Evolutionary conservation across 2,329 filamentous ascomycete genomes (phyloP), one percentile per base, ranked within the genome.

Genomic region (Aspergillus fijiensis): DNA sequence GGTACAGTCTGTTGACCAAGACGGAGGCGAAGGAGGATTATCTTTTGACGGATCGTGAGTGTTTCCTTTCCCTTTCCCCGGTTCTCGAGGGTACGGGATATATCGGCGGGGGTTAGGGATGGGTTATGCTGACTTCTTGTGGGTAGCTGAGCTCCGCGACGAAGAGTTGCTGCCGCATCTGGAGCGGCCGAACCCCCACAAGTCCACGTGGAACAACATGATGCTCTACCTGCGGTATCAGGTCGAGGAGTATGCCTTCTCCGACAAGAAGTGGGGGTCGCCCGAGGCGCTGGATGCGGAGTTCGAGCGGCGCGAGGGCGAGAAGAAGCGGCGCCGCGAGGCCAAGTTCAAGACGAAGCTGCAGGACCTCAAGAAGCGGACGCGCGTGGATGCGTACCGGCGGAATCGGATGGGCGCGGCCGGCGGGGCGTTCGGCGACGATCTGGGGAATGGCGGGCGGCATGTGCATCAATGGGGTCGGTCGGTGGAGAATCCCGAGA

Each of bases 131-230:
- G 45, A 62, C 58, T 50, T 10, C 51, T 31, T 49, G 16, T 52
- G 16, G 51, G 62, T 64, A 90, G 91, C 93, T 39, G 95, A 99
- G 75, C 84, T 99, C n/a, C 89, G 89, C 68, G 95, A 99, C 70
- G 85, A 87, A 59, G 89, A 93, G 16, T 81, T 99, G 1, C 82
- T 99, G 0, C 94, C 94, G 0, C 93, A 96, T 74, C 83, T 99
- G 9, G 89, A 90, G 57, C 88, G 89, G 35, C 94, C 95, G 1
- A 99, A 99, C 69, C 95, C 95, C 0, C 95, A 97, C 78, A 97
- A 97, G 74, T 87, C 90, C 0, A 92, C 93, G 60, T 99, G 92
- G 91, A 92, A 97, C 75, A 92, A 96, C 80, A 99, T 99, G 95
- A 96, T 96, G 89, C 84, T 99, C 2, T 99, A 95, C 73, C 82